Conservation (phyloP, 352 stramenopile genomes). For the Phytophthora hibernalis region DNA sequence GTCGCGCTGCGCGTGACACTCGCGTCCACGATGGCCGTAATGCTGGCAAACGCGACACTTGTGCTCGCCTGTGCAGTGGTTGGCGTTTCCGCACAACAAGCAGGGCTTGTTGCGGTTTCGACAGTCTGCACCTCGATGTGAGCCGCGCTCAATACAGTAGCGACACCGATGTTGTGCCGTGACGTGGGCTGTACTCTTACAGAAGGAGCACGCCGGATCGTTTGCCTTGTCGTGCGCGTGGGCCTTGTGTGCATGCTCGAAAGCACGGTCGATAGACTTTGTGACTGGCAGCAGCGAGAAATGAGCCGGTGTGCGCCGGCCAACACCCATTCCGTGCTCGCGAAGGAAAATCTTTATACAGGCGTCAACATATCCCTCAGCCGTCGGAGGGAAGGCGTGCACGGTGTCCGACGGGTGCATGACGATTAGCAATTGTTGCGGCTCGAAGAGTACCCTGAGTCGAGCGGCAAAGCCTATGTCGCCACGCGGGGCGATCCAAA, state of each 20-base stretch:
- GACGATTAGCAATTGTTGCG: slow-evolving; percentile 82
- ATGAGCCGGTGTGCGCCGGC: slow-evolving; percentile 63
- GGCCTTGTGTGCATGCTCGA: slow-evolving; percentile 71
- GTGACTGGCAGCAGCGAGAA: slow-evolving; percentile 84
- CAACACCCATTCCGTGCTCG: slow-evolving; percentile 70
- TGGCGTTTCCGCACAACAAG: slow-evolving; percentile 72
- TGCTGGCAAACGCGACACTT: slow-evolving; percentile 85
- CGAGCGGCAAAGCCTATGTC: slow-evolving; percentile 82
- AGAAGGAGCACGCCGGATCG: slow-evolving; percentile 62
- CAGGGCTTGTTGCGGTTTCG: slow-evolving; percentile 77
- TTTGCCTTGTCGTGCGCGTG: slow-evolving; percentile 36
- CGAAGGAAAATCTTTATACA: slow-evolving; percentile 89
- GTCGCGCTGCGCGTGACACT: slow-evolving; percentile 85
- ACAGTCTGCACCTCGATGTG: slow-evolving; percentile 74
- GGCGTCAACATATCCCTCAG: slow-evolving; percentile 81
- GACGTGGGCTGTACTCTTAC: slow-evolving; percentile 64
- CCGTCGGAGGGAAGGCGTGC: slow-evolving; percentile 83
- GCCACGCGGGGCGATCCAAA: slow-evolving; percentile 82
- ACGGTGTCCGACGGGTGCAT: slow-evolving; percentile 88
- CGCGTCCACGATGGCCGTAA: slow-evolving; percentile 81
- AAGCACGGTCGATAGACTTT: slow-evolving; percentile 77
- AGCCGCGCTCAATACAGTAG: slow-evolving; percentile 84
- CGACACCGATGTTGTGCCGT: slow-evolving; percentile 81
- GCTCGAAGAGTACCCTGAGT: slow-evolving; percentile 76
- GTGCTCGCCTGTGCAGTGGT: slow-evolving; percentile 84